phyloP scores from a whole-genome alignment of 306 rosid species.

The Fragaria nilgerrensis region DNA sequence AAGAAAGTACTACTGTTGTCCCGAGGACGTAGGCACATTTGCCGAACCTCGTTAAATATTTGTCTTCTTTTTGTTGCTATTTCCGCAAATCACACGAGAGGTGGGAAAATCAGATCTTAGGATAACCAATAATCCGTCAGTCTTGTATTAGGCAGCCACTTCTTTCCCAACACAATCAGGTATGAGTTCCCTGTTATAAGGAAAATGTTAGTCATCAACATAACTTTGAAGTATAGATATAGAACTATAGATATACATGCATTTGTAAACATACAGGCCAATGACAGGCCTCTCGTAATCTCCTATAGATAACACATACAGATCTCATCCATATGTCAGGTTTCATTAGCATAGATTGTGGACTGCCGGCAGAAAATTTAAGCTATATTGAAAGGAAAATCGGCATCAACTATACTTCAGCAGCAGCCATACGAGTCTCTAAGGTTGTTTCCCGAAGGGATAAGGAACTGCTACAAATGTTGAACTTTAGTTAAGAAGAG shows the following conservation, averaged over 20 bases:
- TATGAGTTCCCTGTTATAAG: too few relatives aligned
- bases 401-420: conserved; percentile 22
- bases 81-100: too few relatives aligned
- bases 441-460: conserved; percentile 48
- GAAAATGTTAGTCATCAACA: background rate
- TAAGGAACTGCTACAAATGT: too few relatives aligned
- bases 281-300: background rate
- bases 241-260: background rate
- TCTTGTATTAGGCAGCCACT: too few relatives aligned
- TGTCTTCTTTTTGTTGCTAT: too few relatives aligned
- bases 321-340: background rate
- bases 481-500: too few relatives aligned
- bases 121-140: too few relatives aligned
- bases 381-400: conserved; percentile 7
- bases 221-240: background rate
- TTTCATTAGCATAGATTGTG: conserved; percentile 36
- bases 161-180: too few relatives aligned
- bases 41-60: too few relatives aligned
- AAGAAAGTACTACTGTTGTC: too few relatives aligned
- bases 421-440: conserved; percentile 16
- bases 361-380: conserved; percentile 6
- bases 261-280: background rate
- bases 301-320: background rate
- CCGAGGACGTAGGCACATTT: too few relatives aligned
- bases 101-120: too few relatives aligned